These are phyloP conservation scores for Dothideomycetes sp. DNA, from an alignment of 2,329 filamentous ascomycete species.

Conservation along the genomic window DNA sequence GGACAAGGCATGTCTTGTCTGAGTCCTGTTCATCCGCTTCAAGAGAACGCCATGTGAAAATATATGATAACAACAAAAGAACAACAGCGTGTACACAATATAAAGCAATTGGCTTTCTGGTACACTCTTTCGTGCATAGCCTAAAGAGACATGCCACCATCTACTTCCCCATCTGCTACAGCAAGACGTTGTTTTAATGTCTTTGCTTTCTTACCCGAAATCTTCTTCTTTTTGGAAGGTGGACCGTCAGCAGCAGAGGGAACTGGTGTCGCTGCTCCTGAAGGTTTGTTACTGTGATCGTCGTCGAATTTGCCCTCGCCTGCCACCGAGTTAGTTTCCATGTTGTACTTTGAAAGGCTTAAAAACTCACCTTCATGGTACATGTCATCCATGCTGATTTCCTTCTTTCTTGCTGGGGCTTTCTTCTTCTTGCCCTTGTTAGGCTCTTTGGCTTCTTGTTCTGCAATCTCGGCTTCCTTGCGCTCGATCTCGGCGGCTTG, in stretches of 20 bases:
- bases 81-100: too few species aligned
- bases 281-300: slow-evolving; percentile 69
- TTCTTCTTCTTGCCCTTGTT: slow-evolving; percentile 44
- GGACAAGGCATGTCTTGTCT: too few species aligned
- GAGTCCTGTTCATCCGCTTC: too few species aligned
- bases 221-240: slow-evolving; percentile 48
- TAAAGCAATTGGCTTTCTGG: too few species aligned
- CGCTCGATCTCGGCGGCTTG: slow-evolving; percentile 89
- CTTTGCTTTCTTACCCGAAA: slow-evolving; percentile 44
- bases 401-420: slow-evolving; percentile 48
- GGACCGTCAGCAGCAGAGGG: slow-evolving; percentile 39
- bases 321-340: slow-evolving; percentile 36
- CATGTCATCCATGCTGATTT: slow-evolving; percentile 80
- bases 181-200: slow-evolving; percentile 41
- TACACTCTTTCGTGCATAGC: too few species aligned
- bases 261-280: slow-evolving; percentile 75
- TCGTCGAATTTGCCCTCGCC: slow-evolving; percentile 97
- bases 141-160: slow-evolving; percentile 11
- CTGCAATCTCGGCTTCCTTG: slow-evolving; percentile 76
- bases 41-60: too few species aligned
- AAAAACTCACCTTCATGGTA: slow-evolving; percentile 89
- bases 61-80: too few species aligned
- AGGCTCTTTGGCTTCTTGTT: slow-evolving; percentile 46
- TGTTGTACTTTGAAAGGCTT: slow-evolving; percentile 14
- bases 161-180: slow-evolving; percentile 36